Conservation (phyloP, 2,329 filamentous ascomycete genomes). For the Lachnellula hyalina region DNA sequence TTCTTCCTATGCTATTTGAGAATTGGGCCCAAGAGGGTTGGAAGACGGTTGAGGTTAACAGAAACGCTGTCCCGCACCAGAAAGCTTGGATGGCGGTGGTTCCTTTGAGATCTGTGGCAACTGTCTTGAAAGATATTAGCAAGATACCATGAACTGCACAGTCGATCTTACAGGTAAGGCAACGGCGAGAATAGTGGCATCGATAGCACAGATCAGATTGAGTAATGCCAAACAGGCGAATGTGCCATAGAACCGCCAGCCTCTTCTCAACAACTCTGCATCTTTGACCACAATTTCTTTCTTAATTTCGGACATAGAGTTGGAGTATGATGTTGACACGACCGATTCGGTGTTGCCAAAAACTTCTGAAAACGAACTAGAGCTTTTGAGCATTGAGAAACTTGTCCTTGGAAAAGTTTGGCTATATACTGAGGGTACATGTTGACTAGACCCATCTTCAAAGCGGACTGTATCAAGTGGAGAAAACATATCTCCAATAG, state of each 20-base stretch:
- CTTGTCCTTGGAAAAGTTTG: too few species aligned
- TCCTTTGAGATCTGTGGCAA: slow-evolving; percentile 46
- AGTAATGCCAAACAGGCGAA: slow-evolving; percentile 22
- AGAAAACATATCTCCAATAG: background rate
- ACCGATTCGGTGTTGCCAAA: background rate
- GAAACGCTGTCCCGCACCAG: slow-evolving; percentile 62
- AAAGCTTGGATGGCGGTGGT: slow-evolving; percentile 56
- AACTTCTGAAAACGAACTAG: background rate
- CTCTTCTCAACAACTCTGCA: slow-evolving; percentile 2
- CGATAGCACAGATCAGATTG: slow-evolving; percentile 55
- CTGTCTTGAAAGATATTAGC: slow-evolving; percentile 33
- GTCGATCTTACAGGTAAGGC: slow-evolving; percentile 19
- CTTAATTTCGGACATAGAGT: slow-evolving; percentile 3
- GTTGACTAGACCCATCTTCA: background rate
- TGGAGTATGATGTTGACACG: background rate
- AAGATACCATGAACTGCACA: background rate
- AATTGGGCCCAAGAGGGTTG: slow-evolving; percentile 39
- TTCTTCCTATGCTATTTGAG: slow-evolving; percentile 22
- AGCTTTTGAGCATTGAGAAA: background rate
- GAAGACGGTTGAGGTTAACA: slow-evolving; percentile 57
- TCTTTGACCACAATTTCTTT: background rate
- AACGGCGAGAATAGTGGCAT: slow-evolving; percentile 52
- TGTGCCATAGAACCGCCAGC: slow-evolving; percentile 21
- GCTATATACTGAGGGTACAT: too few species aligned
- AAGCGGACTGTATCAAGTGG: background rate